Base-by-base conservation (phyloP, 225 moss, liverwort and hornwort genomes). In the Takakia lepidozioides region DNA sequence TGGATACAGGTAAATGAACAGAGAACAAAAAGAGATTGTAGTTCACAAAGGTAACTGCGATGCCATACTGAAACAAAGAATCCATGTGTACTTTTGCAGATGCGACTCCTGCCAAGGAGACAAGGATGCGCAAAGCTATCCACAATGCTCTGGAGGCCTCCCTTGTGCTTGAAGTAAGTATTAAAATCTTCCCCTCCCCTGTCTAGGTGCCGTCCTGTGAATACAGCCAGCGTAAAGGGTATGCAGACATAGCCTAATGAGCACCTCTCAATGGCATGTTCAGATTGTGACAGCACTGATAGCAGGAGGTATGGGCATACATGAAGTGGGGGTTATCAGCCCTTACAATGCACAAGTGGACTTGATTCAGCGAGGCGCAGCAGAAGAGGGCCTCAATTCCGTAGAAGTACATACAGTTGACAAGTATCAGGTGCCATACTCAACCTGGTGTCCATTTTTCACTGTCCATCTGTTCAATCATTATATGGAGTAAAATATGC, bases 291-390 rank as follows among this genome's bases (percentile, higher is more conserved):
- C 43, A 35, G 64, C 49, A 1, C 19, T 78, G 4, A 27, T 16
- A 38, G 54, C 28, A 18, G 72, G 72, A 32, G 78, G 78, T 25
- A 49, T 78, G 4, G 48, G 37, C 3, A 50, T 62, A 2, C 40
- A 61, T 10, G 48, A 56, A 10, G 65, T 78, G 38, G 78, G 78
- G 38, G 78, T 78, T 28, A 78, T 78, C 27, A 72, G 65, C 46
- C 78, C 78, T 41, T 78, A 78, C 57, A 78, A 78, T 43, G 78
- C 78, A 46, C 78, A 78, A 49, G 78, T 69, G 34, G 61, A 72
- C 49, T 46, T 48, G 43, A 65, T 78, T 53, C 72, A 58, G 17
- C 53, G 54, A 20, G 7, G 57, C 29, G 61, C 69, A 40, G 24
- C 49, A 23, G 60, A 45, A 2, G 56, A 61, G n/a, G 72, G 68